Conservation (phyloP, 257 asterid species). For the Gynochthodes officinalis region DNA sequence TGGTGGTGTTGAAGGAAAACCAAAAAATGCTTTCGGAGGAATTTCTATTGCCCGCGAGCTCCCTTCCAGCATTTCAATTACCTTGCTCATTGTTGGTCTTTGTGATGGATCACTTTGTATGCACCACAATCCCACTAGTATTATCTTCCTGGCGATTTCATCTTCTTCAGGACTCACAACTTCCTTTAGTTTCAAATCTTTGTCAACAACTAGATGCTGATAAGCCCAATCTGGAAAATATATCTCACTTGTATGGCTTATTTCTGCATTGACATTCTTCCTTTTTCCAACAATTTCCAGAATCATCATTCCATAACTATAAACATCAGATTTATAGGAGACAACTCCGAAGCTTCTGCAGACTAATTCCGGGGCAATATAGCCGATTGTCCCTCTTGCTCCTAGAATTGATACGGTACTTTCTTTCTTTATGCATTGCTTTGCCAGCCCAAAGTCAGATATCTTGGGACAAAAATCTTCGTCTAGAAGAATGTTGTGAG, state of each 20-base stretch:
- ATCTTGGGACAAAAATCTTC: constrained; percentile 25
- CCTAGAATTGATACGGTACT: constrained; percentile 21
- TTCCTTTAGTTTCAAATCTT: neutral
- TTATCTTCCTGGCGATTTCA: constrained; percentile 22
- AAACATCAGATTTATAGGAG: constrained; percentile 31
- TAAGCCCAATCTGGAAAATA: constrained; percentile 37
- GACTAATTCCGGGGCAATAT: constrained; percentile 29
- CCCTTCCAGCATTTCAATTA: constrained; percentile 25
- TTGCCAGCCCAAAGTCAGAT: constrained; percentile 31
- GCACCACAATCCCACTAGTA: constrained; percentile 34
- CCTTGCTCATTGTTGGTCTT: constrained; percentile 21
- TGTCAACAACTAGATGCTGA: constrained; percentile 12
- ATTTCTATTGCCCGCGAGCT: constrained; percentile 6
- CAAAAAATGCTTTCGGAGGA: constrained; percentile 25
- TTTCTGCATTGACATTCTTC: constrained; percentile 5
- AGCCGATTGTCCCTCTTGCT: constrained; percentile 28
- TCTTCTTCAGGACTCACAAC: constrained; percentile 5
- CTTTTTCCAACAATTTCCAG: constrained; percentile 29
- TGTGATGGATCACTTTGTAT: constrained; percentile 20
- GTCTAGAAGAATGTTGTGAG: constrained; percentile 36
- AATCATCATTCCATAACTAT: constrained; percentile 33
- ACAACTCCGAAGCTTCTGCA: constrained; percentile 21
- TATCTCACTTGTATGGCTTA: constrained; percentile 18
- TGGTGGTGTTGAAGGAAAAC: constrained; percentile 11
- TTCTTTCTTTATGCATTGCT: constrained; percentile 10